Evolutionary conservation across 2,329 filamentous ascomycete genomes (phyloP), one percentile per base, ranked within the genome.

Genomic region (Conoideocrella luteorostrata): DNA sequence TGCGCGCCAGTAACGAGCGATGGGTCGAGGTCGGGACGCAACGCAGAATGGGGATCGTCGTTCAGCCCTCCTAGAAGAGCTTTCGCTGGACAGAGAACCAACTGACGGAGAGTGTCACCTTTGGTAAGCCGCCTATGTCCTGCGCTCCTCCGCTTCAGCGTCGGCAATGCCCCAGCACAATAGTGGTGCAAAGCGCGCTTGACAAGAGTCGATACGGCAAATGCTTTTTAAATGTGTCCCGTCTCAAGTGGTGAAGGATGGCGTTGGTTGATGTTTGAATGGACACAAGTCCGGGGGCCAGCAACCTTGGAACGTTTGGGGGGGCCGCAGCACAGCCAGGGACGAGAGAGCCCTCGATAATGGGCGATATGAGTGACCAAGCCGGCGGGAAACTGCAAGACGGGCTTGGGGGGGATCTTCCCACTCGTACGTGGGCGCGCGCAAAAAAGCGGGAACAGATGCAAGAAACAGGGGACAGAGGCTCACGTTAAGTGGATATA

Each of bases 11-110:
- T 38, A 40, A 40, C 40, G 43, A 47, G 47, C 42, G 41, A 46
- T 42, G 47, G 43, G 46, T 47, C 35, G 46, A 53, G 36, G 50
- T 45, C 47, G 50, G 51, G 46, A 45, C 44, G 46, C 49, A 54
- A 49, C 43, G 49, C 50, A 49, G 49, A 50, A 49, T 39, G 48
- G 50, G 41, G 48, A 46, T 47, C 37, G 44, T 43, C 36, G 40
- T 36, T 18, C 22, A 37, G 29, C 28, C 35, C 17, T 24, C 24
- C 30, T 18, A 43, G 41, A 21, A 39, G 24, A 39, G 35, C 22
- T 22, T 37, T 37, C n/a, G 43, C 24, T 17, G 30, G 32, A 22
- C 18, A 36, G 15, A 21, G 15, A 39, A 20, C 24, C 15, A 28
- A 22, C 33, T 18, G 41, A 34, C 22, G 38, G 21, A 34, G 41